A percentile compares a stretch with the other conserved stretches of the same genome.
These are phyloP conservation scores for Kentomonas sorsogonicus DNA, from an alignment of 208 protist genomes.

Conservation along the genomic window DNA sequence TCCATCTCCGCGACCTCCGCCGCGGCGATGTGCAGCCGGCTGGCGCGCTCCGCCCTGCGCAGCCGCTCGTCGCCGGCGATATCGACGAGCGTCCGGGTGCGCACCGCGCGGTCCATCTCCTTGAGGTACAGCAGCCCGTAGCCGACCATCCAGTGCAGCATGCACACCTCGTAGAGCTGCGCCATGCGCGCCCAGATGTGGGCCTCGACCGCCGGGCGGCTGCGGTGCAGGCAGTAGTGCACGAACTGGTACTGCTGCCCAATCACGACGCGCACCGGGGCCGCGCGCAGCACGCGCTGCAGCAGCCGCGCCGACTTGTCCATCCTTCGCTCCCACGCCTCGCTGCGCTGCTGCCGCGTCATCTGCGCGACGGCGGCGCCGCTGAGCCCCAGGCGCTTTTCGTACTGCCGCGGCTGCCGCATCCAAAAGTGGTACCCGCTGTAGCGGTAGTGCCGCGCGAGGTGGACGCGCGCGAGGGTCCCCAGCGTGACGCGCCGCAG, in stretches of 20 bases:
- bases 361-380: slow-evolving; percentile 11
- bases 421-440: slow-evolving; percentile 46
- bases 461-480: slow-evolving; percentile 28
- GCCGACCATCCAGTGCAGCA: slow-evolving; percentile 32
- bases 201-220: slow-evolving; percentile 40
- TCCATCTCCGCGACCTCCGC: slow-evolving; percentile 5
- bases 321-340: slow-evolving; percentile 24
- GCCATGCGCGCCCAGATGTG: slow-evolving; percentile 24
- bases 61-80: too few species aligned
- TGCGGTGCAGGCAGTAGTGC: slow-evolving; percentile 26
- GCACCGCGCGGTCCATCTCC: slow-evolving; percentile 12
- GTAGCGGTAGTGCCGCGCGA: slow-evolving; percentile 42
- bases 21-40: neutral
- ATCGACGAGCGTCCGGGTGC: neutral
- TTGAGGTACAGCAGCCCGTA: slow-evolving; percentile 24
- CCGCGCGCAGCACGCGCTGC: slow-evolving; percentile 31
- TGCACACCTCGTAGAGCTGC: slow-evolving; percentile 20
- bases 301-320: slow-evolving; percentile 17
- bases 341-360: slow-evolving; percentile 9
- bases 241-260: slow-evolving; percentile 23
- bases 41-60: slow-evolving; percentile 2
- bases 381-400: slow-evolving; percentile 8
- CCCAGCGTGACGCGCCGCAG: slow-evolving; percentile 25
- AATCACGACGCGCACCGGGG: slow-evolving; percentile 13
- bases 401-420: slow-evolving; percentile 24